Conservation (phyloP, 495 filamentous ascomycete species). For the Pseudotulostoma volvatum region DNA sequence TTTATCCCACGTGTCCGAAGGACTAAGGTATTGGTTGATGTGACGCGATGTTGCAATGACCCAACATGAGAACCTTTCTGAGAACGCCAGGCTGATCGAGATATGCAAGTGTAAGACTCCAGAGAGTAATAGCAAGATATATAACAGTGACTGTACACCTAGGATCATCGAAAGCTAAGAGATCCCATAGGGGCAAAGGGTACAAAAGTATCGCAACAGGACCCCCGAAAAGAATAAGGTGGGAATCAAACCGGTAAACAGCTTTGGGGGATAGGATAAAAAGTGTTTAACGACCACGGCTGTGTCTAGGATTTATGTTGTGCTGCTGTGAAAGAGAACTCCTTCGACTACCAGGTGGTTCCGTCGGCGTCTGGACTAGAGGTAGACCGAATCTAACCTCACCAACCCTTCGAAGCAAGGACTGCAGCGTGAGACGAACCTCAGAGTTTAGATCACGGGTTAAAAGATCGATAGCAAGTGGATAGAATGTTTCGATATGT, state of each 20-base stretch:
- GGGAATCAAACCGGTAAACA: conserved; percentile 4
- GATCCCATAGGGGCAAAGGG: background rate
- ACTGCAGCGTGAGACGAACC: conserved; percentile 58
- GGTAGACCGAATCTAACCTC: conserved; percentile 61
- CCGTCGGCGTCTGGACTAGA: conserved; percentile 13
- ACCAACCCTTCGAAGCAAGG: conserved; percentile 60
- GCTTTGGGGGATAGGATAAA: background rate
- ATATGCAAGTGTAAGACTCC: conserved; percentile 20
- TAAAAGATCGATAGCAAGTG: conserved; percentile 68
- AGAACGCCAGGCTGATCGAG: conserved; percentile 6
- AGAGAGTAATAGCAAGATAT: conserved; percentile 7
- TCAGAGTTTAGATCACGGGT: conserved; percentile 63
- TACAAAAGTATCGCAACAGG: no score
- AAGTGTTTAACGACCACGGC: conserved; percentile 10
- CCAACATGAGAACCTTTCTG: background rate
- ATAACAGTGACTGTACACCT: background rate
- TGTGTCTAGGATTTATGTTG: conserved; percentile 13
- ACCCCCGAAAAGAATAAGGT: conserved; percentile 3
- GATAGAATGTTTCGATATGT: conserved; percentile 70
- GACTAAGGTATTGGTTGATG: background rate
- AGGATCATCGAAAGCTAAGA: background rate
- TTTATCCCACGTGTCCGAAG: background rate
- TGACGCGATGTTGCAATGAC: background rate
- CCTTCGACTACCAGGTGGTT: conserved; percentile 30
- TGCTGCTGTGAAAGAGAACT: conserved; percentile 23